Evolutionary conservation across 805 yeast genomes (phyloP).

Genomic region (Kregervanrija delftensis): DNA sequence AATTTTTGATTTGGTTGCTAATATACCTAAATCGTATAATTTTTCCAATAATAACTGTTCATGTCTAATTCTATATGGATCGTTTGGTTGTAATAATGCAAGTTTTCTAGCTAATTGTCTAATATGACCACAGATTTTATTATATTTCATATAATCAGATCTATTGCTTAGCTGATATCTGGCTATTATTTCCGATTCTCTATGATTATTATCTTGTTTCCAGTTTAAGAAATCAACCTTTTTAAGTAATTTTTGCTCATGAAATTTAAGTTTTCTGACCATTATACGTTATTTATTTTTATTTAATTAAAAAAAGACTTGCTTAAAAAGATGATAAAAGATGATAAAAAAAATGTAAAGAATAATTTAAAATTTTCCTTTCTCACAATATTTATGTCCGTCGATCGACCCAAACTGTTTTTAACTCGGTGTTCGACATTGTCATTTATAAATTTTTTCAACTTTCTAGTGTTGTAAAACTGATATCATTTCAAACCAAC

Average conservation of each 20-base stretch:
- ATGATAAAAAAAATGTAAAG: conserved; percentile 1
- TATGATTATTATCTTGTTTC: conserved; percentile 93
- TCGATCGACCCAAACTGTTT: too few relatives aligned
- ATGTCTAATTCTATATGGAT: conserved; percentile 80
- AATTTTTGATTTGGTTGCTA: conserved; percentile 82
- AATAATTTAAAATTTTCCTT: neutral
- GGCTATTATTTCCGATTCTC: conserved; percentile 96
- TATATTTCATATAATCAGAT: conserved; percentile 93
- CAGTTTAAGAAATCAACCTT: conserved; percentile 96
- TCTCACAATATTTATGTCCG: neutral
- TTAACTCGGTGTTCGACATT: neutral
- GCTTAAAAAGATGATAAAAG: neutral
- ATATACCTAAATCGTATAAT: conserved; percentile 79
- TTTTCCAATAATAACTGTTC: conserved; percentile 86
- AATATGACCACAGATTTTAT: conserved; percentile 86
- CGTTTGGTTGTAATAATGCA: conserved; percentile 78
- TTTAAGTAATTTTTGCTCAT: conserved; percentile 88
- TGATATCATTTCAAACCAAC: neutral
- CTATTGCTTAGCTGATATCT: conserved; percentile 90
- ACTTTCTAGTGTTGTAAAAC: neutral
- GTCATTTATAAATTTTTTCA: neutral
- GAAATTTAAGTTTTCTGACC: conserved; percentile 89
- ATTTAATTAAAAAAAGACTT: conserved; percentile 2
- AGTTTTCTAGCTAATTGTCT: conserved; percentile 82
- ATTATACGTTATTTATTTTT: conserved; percentile 28